phyloP scores from a whole-genome alignment of 176 grass and related monocot genomes.

The Oryza brachyantha region DNA sequence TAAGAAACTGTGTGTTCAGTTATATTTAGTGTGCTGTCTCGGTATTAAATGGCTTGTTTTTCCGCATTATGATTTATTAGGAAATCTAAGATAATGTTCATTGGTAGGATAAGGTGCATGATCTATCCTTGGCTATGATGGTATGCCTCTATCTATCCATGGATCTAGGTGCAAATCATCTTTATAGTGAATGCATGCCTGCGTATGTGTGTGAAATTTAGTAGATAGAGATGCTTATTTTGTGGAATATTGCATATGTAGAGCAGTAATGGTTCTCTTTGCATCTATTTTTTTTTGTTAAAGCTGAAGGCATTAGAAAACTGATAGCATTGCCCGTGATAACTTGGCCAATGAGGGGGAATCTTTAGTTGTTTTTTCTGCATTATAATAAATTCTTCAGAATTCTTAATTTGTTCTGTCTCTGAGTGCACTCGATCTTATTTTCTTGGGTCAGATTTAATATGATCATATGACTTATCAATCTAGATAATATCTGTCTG shows the following conservation, averaged over 20 bases:
- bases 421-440: neutral
- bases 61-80: neutral
- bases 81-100: neutral
- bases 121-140: neutral
- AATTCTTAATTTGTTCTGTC: neutral
- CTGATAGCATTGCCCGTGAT: neutral
- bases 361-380: neutral
- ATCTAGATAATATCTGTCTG: neutral
- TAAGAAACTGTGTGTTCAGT: neutral
- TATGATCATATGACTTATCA: neutral
- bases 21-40: neutral
- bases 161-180: neutral
- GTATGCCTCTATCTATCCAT: neutral
- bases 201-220: neutral
- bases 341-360: no score
- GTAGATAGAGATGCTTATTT: neutral
- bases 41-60: neutral
- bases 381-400: neutral
- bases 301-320: neutral
- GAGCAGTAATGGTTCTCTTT: neutral
- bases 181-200: neutral
- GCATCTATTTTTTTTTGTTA: neutral
- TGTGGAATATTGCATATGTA: neutral
- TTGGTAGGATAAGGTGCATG: neutral
- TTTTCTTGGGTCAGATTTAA: neutral